Conservation (phyloP, 2,329 filamentous ascomycete species). For the Exophiala mesophila region DNA sequence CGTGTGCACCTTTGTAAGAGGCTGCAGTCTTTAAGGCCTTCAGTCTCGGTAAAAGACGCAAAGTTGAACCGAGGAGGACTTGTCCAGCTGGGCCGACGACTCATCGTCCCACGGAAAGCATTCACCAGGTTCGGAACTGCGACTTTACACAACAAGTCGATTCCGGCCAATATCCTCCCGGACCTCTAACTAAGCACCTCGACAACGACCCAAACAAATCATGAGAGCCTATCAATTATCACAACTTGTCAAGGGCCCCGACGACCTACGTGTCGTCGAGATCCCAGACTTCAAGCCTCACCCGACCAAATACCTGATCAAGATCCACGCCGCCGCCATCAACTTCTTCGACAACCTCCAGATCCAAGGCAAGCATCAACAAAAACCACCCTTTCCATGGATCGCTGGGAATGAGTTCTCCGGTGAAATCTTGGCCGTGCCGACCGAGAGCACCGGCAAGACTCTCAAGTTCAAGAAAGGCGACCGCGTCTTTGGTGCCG, state of each 20-base stretch:
- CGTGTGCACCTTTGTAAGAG: no score
- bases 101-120: no score
- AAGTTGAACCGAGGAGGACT: no score
- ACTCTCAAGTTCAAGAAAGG: background rate
- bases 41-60: no score
- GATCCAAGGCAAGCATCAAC: conserved; percentile 7
- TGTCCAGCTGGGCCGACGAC: no score
- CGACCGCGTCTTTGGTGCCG: conserved; percentile 5
- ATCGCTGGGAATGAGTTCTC: conserved; percentile 9
- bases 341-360: conserved; percentile 8
- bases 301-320: conserved; percentile 3
- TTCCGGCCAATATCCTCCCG: no score
- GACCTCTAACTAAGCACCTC: no score
- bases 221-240: conserved; percentile 3
- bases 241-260: background rate
- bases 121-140: no score
- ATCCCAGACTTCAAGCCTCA: conserved; percentile 2
- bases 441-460: background rate
- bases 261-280: conserved; percentile 1
- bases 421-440: conserved; percentile 4
- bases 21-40: no score
- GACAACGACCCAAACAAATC: no score
- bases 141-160: no score
- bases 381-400: conserved; percentile 5
- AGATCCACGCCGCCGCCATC: conserved; percentile 4